These are phyloP conservation scores for Verticillium dahliae DNA, from an alignment of 2,329 filamentous ascomycete genomes.

Conservation along the genomic window DNA sequence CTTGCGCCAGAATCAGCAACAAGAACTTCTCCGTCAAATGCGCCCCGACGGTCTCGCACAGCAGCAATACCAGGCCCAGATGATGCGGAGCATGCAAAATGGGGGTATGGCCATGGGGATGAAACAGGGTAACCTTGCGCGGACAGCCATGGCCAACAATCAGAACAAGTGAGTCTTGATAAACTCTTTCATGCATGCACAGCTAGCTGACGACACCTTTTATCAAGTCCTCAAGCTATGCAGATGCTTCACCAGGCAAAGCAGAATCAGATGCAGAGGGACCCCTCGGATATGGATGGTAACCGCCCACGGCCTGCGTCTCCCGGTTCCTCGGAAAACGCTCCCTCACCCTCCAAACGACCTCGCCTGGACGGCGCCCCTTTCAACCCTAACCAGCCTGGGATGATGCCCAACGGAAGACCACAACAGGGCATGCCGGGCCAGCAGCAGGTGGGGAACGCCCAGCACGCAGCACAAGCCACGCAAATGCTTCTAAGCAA, in stretches of 20 bases:
- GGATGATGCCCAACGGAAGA: constrained; percentile 69
- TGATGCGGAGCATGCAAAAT: constrained; percentile 64
- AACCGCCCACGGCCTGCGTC: constrained; percentile 76
- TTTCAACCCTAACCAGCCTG: constrained; percentile 65
- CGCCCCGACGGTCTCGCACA: constrained; percentile 51
- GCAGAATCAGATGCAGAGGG: constrained; percentile 78
- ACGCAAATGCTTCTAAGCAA: constrained; percentile 59
- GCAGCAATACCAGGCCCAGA: constrained; percentile 51
- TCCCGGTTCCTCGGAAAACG: constrained; percentile 77
- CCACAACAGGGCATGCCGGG: constrained; percentile 65
- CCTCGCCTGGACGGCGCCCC: constrained; percentile 66
- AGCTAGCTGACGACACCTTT: constrained; percentile 7
- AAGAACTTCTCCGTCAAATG: constrained; percentile 69
- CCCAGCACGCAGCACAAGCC: constrained; percentile 40
- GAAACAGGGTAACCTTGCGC: constrained; percentile 59
- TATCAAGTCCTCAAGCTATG: constrained; percentile 57
- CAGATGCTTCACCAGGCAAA: constrained; percentile 65
- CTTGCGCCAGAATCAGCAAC: constrained; percentile 68
- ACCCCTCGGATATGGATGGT: constrained; percentile 81
- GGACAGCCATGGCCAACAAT: constrained; percentile 74
- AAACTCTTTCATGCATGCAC: neutral
- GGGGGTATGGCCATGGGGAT: constrained; percentile 51
- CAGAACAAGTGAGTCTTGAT: constrained; percentile 52
- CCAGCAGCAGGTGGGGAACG: constrained; percentile 59
- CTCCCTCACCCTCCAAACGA: constrained; percentile 86